These are phyloP conservation scores for Pseudohalonectria lignicola DNA, from an alignment of 2,329 filamentous ascomycete species.

Conservation along the genomic window DNA sequence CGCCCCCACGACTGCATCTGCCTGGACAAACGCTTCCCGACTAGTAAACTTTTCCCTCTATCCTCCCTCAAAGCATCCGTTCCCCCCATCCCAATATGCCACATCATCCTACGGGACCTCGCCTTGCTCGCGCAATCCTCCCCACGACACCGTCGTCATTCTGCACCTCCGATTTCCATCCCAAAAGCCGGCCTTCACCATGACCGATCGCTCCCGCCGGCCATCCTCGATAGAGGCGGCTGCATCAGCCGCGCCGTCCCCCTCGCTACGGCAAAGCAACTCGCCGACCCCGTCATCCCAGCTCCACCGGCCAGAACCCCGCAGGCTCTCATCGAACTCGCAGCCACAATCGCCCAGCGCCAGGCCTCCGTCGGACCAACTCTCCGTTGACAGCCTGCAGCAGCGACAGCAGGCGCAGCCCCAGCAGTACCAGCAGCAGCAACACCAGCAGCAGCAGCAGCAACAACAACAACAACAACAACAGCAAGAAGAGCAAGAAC, in stretches of 20 bases:
- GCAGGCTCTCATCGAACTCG: conserved; percentile 8
- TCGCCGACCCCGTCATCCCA: conserved; percentile 8
- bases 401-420: neutral
- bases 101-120: neutral
- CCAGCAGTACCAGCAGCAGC: too few species aligned
- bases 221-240: conserved; percentile 4
- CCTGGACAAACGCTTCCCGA: neutral
- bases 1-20: neutral
- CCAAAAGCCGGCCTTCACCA: conserved; percentile 4
- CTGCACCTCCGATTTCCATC: neutral
- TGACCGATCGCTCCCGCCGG: conserved; percentile 11
- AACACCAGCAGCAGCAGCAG: too few species aligned
- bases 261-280: conserved; percentile 9
- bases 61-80: neutral
- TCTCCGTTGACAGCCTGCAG: conserved; percentile 3
- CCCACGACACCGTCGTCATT: neutral
- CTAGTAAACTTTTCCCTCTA: neutral
- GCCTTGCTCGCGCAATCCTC: neutral
- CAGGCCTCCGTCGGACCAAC: neutral
- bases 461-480: conserved; percentile 2
- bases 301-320: conserved; percentile 8
- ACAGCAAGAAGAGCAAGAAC: conserved; percentile 7
- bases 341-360: conserved; percentile 3
- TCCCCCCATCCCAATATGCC: conserved; percentile 2
- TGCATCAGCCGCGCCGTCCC: conserved; percentile 7